Evolutionary conservation across 257 asterid genomes (phyloP).

Genomic region (Schizonepeta tenuifolia): DNA sequence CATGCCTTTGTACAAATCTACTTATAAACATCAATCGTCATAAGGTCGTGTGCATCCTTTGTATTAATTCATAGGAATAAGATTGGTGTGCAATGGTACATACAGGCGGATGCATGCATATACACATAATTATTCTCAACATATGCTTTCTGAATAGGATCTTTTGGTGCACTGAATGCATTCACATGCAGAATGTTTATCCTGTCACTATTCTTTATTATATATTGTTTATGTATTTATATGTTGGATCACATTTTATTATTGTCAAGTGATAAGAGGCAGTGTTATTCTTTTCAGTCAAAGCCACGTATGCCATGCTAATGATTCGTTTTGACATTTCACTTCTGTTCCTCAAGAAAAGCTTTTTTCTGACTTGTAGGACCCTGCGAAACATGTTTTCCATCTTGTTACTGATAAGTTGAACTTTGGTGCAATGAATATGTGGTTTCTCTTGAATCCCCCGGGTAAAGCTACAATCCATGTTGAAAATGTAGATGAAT

Average conservation of each 20-base stretch:
- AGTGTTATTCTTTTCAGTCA: conserved; percentile 17
- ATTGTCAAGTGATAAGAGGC: conserved; percentile 13
- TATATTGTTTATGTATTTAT: background rate
- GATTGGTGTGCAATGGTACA: conserved; percentile 18
- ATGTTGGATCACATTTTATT: conserved; percentile 15
- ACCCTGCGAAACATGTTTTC: conserved; percentile 91
- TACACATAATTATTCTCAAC: conserved; percentile 4
- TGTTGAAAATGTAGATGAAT: conserved; percentile 95
- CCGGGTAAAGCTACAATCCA: conserved; percentile 97
- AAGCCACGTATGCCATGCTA: conserved; percentile 22
- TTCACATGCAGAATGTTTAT: background rate
- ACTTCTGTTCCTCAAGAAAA: conserved; percentile 4
- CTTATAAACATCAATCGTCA: background rate
- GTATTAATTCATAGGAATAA: conserved; percentile 4
- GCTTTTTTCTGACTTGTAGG: conserved; percentile 58
- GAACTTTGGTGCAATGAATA: conserved; percentile 98
- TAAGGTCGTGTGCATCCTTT: background rate
- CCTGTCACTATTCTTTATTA: background rate
- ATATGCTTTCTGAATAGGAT: background rate
- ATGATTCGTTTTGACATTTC: conserved; percentile 4
- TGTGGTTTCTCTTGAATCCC: conserved; percentile 99
- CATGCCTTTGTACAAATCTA: background rate
- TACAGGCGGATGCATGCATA: background rate
- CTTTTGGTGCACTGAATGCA: conserved; percentile 2
- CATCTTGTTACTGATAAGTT: conserved; percentile 97